Base-by-base conservation (phyloP, 768 basidiomycete genomes). In the Macrolepiota dolichaula region DNA sequence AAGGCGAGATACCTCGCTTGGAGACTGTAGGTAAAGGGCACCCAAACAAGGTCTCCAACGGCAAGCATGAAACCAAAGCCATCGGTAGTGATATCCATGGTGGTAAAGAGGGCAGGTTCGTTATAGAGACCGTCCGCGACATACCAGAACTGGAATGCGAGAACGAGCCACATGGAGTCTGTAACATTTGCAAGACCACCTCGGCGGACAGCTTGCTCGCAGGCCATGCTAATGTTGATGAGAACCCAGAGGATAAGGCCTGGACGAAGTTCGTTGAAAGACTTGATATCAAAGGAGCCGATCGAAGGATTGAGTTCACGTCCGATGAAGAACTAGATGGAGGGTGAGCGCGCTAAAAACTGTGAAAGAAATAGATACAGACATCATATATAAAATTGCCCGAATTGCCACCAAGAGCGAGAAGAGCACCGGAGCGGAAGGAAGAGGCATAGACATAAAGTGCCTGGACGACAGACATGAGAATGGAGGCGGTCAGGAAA, bases 51-150 rank as follows among this genome's bases (percentile, higher is more conserved):
- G 69, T 98, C 94, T 44, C 97, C 96, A 51, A 96, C 83, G 4
- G 94, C 76, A 29, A 99, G 88, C 97, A 99, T 99, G 82, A 95
- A 98, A 6, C 97, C 97, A 68, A 98, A 98, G 11, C 97, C 97
- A 67, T 99, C 97, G 11, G 91, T 92, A 2, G 89, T 96, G 70
- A 99, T 96, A 69, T 99, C 97, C 92, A 99, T 99, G 3, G 91
- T 94, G 0, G 93, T 96, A 60, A 98, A 81, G 65, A 99, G 82
- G 10, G 92, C 89, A 1, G 91, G 83, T 93, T 98, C 97, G 71
- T 95, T 94, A 77, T 91, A 97, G 49, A 97, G 76, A 2, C 79
- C 85, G 71, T 98, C 97, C 4, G 82, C 78, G 19, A 96, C 89
- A 71, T 99, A 99, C 77, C 87, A 88, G 2, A 80, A 73, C 69